Base-by-base conservation (phyloP, 2,329 filamentous ascomycete genomes). In the Fusarium torulosum region DNA sequence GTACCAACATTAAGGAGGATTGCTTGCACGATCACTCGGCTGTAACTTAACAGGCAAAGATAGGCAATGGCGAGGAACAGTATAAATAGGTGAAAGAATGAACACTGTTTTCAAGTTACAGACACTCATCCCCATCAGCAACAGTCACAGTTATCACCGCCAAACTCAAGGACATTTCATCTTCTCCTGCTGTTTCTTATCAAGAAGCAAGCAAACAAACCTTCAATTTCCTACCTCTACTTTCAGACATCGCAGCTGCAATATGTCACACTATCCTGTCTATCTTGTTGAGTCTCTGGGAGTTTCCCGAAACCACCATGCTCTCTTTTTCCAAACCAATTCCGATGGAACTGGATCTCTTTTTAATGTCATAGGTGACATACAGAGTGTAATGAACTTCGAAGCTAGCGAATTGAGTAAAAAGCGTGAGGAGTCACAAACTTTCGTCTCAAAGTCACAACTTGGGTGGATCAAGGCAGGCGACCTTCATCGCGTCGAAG, bases 181-280 rank as follows among this genome's bases (percentile, higher is more conserved):
- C 10, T 29, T 29, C 10, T 29, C 27, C 27, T 5, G 4, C 27
- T 29, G 5, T 29, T 29, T 29, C 27, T 29, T 4, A 13, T 29
- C 27, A 29, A 29, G 11, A 29, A 29, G 27, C 10, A 29, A 13
- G 11, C 27, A 29, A 29, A 29, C 10, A 11, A 29, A 13, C 11
- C 10, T 29, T 29, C 4, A 29, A 29, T 29, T 5, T 13, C 3
- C 23, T 35, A n/a, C 17, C 13, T 17, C 8, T 15, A 17, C 15
- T 35, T 35, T 9, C 3, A 17, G 31, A 35, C 31, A 35, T 14
- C 14, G n/a, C 17, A 27, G 0, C 17, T 14, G 11, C 42, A 19
- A 4, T 6, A 45, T 45, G 42, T 20, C 42, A 25, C 42, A 45
- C 11, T 45, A 45, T 17, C 21, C 33, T 27, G 46, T 50, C 9